Evolutionary conservation across 2,329 filamentous ascomycete genomes (phyloP).

Genomic region (Epichloe baconii): DNA sequence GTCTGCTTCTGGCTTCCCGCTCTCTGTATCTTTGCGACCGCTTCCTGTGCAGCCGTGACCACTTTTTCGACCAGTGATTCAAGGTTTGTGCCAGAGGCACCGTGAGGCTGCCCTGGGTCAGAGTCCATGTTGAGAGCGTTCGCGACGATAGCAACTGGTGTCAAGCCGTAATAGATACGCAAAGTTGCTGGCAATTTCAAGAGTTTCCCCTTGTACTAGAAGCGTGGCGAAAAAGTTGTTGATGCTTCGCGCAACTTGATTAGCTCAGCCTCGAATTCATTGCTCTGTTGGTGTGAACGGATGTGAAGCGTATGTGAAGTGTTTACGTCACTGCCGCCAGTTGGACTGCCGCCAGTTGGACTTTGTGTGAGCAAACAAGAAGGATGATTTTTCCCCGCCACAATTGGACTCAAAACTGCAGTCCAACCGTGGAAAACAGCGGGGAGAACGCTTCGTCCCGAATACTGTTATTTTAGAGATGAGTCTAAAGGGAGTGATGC

Average conservation of each 20-base stretch:
- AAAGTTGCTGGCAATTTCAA: not conserved
- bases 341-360: not conserved
- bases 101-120: constrained; percentile 9
- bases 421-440: not conserved
- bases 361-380: not conserved
- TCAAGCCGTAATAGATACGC: not conserved
- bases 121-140: constrained; percentile 13
- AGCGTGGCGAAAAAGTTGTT: not conserved
- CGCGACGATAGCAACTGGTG: not conserved
- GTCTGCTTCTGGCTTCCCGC: constrained; percentile 9
- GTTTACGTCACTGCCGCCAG: not conserved
- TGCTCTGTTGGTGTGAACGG: not conserved
- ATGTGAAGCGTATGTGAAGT: not conserved
- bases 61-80: constrained; percentile 16
- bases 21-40: not conserved
- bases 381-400: not conserved
- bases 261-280: not conserved
- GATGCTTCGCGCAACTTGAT: not conserved
- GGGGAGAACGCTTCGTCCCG: not conserved
- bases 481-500: not conserved
- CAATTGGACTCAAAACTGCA: no score
- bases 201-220: not conserved
- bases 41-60: constrained; percentile 19
- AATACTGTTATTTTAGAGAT: not conserved
- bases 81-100: constrained; percentile 13